Base-by-base conservation (phyloP, 225 moss, liverwort and hornwort genomes). In the Bryoerythrophyllum caledonicum region DNA sequence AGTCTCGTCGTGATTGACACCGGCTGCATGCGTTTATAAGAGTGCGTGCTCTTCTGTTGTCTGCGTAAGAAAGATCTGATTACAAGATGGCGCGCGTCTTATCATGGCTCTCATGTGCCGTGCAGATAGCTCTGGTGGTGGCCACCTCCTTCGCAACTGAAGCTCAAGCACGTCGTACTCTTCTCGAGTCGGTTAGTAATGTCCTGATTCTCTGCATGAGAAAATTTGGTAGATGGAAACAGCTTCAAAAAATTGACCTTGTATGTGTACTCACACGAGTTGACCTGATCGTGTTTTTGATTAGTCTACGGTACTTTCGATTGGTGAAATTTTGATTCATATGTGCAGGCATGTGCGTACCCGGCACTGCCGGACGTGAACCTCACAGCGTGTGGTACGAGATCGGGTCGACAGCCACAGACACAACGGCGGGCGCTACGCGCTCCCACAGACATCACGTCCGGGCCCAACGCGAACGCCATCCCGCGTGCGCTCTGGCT, bases 311-410 rank as follows among this genome's bases (percentile, higher is more conserved):
- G n/a, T 6, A 0, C 34, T 34, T 34, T 34, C 34, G 34, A 10
- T 7, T 44, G n/a, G n/a, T n/a, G n/a, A n/a, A n/a, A n/a, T n/a
- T n/a, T n/a, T n/a, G n/a, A n/a, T n/a, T n/a, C n/a, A n/a, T 17
- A 8, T 32, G 38, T 74, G 67, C 81, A 84, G 71, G 40, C 54
- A 1, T 85, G 85, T 32, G 76, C 87, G 9, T 7, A 78, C 1
- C 85, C 80, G 3, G 0, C 0, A 34, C 37, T 76, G 2, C 66
- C 78, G 0, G 77, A 85, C 43, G 82, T 82, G 19, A 61, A 77
- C 74, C 37, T 85, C 1, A 6, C 76, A 17, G 77, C 84, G 52
- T 82, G 15, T 88, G 87, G 87, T 85, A 85, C 28, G 74, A 85
- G 30, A 75, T 80, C 21, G 87, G 82, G 1, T 74, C 82, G 17